Conservation (phyloP, 2,329 filamentous ascomycete species). For the Thyridium curvatum region DNA sequence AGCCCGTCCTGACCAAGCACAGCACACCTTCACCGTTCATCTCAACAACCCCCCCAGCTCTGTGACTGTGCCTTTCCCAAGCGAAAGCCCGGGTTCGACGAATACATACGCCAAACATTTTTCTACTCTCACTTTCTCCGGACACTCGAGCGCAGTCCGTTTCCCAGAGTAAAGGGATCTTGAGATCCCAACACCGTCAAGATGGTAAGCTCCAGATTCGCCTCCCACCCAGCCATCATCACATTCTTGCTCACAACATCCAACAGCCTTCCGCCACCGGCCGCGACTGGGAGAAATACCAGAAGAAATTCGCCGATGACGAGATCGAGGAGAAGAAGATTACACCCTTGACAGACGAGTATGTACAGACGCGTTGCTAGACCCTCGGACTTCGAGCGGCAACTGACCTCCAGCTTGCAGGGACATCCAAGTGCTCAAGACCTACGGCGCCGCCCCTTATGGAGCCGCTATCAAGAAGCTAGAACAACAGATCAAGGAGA, state of each 20-base stretch:
- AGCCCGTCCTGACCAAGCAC: no score
- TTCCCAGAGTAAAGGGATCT: conserved; percentile 5
- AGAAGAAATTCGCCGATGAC: conserved; percentile 94
- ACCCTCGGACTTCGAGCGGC: conserved; percentile 2
- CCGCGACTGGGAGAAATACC: conserved; percentile 96
- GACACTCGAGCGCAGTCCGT: no score
- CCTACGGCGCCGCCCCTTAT: conserved; percentile 95
- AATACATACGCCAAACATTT: no score
- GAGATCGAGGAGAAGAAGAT: conserved; percentile 99
- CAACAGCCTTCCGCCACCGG: conserved; percentile 90
- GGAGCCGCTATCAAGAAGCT: conserved; percentile 91
- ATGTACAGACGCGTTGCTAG: conserved; percentile 29
- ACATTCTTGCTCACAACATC: conserved; percentile 11
- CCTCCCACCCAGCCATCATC: background rate
- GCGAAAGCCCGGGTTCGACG: no score
- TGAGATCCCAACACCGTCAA: conserved; percentile 14
- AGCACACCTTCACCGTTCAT: no score
- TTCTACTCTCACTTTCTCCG: no score
- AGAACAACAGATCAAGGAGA: conserved; percentile 99
- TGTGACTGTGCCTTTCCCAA: no score
- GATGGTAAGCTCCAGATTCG: conserved; percentile 29
- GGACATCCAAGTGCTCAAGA: conserved; percentile 99
- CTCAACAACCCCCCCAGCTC: no score
- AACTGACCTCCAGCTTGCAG: conserved; percentile 41
- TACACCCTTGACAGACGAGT: conserved; percentile 94